Evolutionary conservation across 176 grass and related monocot genomes (phyloP).

Genomic region (Hyparrhenia diplandra): DNA sequence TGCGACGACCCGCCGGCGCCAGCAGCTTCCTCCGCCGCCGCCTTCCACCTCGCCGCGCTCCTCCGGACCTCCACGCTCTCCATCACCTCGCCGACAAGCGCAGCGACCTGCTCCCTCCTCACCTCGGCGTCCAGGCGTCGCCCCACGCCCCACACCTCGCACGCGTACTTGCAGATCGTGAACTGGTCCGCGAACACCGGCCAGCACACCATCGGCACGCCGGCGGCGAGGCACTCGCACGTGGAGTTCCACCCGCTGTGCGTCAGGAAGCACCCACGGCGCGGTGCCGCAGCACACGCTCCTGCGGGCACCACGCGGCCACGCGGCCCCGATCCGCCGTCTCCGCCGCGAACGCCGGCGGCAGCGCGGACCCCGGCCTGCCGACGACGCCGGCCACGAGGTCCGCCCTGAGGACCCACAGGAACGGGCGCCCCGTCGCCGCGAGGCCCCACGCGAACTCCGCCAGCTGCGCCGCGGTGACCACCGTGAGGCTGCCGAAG

Average conservation of each 20-base stretch:
- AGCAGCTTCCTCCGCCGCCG: neutral
- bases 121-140: neutral
- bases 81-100: neutral
- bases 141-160: neutral
- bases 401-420: neutral
- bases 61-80: neutral
- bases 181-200: neutral
- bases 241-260: constrained; percentile 55
- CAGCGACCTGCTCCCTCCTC: neutral
- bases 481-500: neutral
- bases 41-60: neutral
- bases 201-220: constrained; percentile 13
- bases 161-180: constrained; percentile 5
- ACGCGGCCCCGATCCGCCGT: constrained; percentile 32
- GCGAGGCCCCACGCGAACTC: constrained; percentile 1
- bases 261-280: constrained; percentile 49
- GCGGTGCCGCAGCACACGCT: constrained; percentile 41
- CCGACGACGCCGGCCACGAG: neutral
- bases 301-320: constrained; percentile 45
- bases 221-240: constrained; percentile 7
- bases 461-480: neutral
- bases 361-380: neutral
- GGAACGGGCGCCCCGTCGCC: neutral
- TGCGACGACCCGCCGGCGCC: neutral
- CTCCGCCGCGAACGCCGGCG: constrained; percentile 27